Base-by-base conservation (phyloP, 495 filamentous ascomycete species). In the Penicillium pancosmium region DNA sequence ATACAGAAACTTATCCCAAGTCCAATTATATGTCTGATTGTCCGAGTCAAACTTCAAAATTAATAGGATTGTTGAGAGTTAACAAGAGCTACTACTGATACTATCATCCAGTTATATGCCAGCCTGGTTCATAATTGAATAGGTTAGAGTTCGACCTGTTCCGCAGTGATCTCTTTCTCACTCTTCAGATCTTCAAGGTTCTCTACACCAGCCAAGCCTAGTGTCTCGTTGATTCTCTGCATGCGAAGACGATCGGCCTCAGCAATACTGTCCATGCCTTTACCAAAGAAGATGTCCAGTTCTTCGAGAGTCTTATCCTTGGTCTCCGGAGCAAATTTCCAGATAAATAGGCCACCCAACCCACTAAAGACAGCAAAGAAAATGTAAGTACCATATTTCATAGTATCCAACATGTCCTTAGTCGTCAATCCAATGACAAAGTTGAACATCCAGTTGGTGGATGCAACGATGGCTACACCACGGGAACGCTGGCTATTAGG, bases 291-390 rank as follows among this genome's bases (percentile, higher is more conserved):
- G 41, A 44, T n/a, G 16, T 44, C 41, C 44, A 82, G 73, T 61
- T 83, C 79, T 62, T 83, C 80, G 4, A 82, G 68, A 21, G 82
- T 82, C 70, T 81, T 82, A 56, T 83, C 81, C 70, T 82, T 82
- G 11, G 82, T 84, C 69, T 84, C 82, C 0, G 81, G 81, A 61
- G 81, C 80, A 58, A 80, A 84, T 43, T 68, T 62, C 71, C 76
- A 82, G 55, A 83, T 77, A 62, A 80, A 74, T 13, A 78, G 15
- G 61, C 75, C 78, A 31, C 77, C 78, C 15, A 81, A 40, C 31
- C 76, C 68, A 65, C 81, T 82, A 66, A 79, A 75, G 21, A 72
- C 62, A 8, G 71, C 73, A 49, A 78, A 79, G 73, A 79, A 78
- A 56, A 76, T 76, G 56, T 73, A 79, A 3, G 76, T 75, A 1